These are phyloP conservation scores for Peronospora tabacina DNA, from an alignment of 352 stramenopile genomes.

Conservation along the genomic window DNA sequence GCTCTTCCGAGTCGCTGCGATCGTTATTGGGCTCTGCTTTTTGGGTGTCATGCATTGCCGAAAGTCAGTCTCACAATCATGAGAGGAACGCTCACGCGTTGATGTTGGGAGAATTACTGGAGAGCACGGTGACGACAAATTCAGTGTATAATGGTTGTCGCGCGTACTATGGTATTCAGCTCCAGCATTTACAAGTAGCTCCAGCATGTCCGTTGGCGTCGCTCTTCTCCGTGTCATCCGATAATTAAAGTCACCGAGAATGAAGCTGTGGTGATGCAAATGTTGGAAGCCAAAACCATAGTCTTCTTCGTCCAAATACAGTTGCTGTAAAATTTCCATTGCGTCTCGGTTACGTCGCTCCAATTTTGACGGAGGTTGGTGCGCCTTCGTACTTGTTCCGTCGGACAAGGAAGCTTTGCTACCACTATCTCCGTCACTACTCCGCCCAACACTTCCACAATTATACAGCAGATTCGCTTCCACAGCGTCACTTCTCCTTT, in stretches of 20 bases:
- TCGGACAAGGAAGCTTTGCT: conserved; percentile 15
- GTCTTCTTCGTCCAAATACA: conserved; percentile 77
- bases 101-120: conserved; percentile 27
- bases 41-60: conserved; percentile 43
- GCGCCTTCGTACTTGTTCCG: conserved; percentile 3
- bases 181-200: conserved; percentile 29
- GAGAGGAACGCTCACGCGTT: conserved; percentile 20
- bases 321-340: conserved; percentile 72
- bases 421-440: conserved; percentile 19
- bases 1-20: conserved; percentile 5
- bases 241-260: conserved; percentile 89
- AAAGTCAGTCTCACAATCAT: conserved; percentile 29
- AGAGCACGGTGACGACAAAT: conserved; percentile 25
- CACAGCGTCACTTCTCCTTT: conserved; percentile 11
- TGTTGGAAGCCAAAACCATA: conserved; percentile 78
- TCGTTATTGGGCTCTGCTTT: conserved; percentile 25
- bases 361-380: conserved; percentile 56
- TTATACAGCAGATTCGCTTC: conserved; percentile 8
- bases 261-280: conserved; percentile 82
- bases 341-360: conserved; percentile 74
- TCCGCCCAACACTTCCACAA: conserved; percentile 10
- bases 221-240: conserved; percentile 52
- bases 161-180: conserved; percentile 14
- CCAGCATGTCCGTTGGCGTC: conserved; percentile 50
- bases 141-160: conserved; percentile 12